Conservation (phyloP, 1,284 basidiomycete genomes). For the Leucoagaricus sp. region DNA sequence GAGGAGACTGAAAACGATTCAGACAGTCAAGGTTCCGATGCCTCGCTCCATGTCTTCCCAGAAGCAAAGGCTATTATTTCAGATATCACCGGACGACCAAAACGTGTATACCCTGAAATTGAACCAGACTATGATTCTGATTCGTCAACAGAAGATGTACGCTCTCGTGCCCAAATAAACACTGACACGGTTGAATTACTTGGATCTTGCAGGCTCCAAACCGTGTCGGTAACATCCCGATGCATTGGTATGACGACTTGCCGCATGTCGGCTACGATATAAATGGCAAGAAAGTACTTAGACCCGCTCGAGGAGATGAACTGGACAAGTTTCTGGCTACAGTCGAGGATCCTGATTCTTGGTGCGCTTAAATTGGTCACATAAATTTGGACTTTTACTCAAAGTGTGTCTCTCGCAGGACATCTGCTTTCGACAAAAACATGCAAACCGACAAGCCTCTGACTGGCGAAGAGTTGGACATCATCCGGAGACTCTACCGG, state of each 20-base stretch:
- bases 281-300: slow-evolving; percentile 91
- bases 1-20: slow-evolving; percentile 42
- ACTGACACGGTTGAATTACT: slow-evolving; percentile 1
- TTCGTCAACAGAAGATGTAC: slow-evolving; percentile 94
- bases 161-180: slow-evolving; percentile 32
- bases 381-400: slow-evolving; percentile 5
- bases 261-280: slow-evolving; percentile 99
- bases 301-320: slow-evolving; percentile 95
- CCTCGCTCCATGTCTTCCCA: slow-evolving; percentile 53
- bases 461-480: slow-evolving; percentile 90
- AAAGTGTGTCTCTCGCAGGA: slow-evolving; percentile 54
- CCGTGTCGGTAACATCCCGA: slow-evolving; percentile 92
- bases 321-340: slow-evolving; percentile 96
- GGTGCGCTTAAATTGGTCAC: slow-evolving; percentile 48
- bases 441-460: slow-evolving; percentile 87
- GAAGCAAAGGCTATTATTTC: slow-evolving; percentile 72
- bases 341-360: slow-evolving; percentile 89
- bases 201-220: slow-evolving; percentile 72
- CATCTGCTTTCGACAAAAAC: slow-evolving; percentile 90
- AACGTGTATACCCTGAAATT: slow-evolving; percentile 91
- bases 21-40: slow-evolving; percentile 35
- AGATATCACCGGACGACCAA: slow-evolving; percentile 85
- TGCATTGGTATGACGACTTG: slow-evolving; percentile 99
- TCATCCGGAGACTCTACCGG: slow-evolving; percentile 88
- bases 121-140: slow-evolving; percentile 97